Percentiles rank a stretch among this genome's conserved stretches.
Conservation (phyloP, 1,284 basidiomycete genomes). For the Xerocomus alliaceus region DNA sequence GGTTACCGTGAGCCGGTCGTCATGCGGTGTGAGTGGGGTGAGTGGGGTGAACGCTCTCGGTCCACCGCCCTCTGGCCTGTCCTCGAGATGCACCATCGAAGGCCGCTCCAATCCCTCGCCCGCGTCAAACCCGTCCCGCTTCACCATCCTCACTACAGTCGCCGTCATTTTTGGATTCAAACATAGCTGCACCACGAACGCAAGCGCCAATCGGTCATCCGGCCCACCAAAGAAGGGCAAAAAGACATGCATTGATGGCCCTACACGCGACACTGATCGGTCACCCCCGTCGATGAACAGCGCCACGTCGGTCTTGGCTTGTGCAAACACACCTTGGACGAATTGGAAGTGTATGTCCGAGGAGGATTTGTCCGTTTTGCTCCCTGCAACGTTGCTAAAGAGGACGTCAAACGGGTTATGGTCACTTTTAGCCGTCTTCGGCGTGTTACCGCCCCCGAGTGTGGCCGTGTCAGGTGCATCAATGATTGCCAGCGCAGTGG, state of each 20-base stretch:
- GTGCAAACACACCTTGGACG: conserved; percentile 82
- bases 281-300: conserved; percentile 78
- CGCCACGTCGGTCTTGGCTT: conserved; percentile 75
- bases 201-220: conserved; percentile 88
- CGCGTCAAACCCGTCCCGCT: neutral
- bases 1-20: neutral
- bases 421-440: conserved; percentile 14
- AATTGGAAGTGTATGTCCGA: conserved; percentile 76
- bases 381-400: conserved; percentile 47
- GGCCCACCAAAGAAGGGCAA: conserved; percentile 94
- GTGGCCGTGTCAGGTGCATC: conserved; percentile 6
- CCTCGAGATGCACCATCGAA: conserved; percentile 11
- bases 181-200: conserved; percentile 85
- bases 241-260: conserved; percentile 69
- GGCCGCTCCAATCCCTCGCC: conserved; percentile 11
- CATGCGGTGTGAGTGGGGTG: neutral
- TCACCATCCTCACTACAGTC: conserved; percentile 56
- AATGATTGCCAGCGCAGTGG: neutral
- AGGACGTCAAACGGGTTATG: conserved; percentile 68
- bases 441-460: neutral
- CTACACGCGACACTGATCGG: conserved; percentile 27
- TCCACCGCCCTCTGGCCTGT: neutral
- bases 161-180: conserved; percentile 70
- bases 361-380: conserved; percentile 38
- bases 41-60: neutral